Evolutionary conservation across 768 basidiomycete genomes (phyloP).

Genomic region (Austroboletus eburneus): DNA sequence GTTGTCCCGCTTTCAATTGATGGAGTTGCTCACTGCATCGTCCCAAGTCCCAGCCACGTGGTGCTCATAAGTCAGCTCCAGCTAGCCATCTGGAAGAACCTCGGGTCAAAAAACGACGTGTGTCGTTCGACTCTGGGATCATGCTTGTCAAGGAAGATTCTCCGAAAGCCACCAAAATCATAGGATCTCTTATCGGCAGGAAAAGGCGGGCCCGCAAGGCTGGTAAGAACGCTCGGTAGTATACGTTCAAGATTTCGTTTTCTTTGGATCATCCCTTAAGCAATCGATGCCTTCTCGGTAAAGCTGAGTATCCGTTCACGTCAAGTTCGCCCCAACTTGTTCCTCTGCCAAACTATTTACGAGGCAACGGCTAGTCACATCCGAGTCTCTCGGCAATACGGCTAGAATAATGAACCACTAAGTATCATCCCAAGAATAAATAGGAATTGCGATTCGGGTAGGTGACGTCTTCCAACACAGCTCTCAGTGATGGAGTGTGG

Average conservation of each 20-base stretch:
- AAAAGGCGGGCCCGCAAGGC: slow-evolving; percentile 69
- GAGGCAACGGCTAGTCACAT: too few relatives aligned
- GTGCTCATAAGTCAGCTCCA: slow-evolving; percentile 1
- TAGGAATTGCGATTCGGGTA: too few relatives aligned
- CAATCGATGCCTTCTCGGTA: too few relatives aligned
- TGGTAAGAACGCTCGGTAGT: slow-evolving; percentile 17
- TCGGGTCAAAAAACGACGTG: slow-evolving; percentile 39
- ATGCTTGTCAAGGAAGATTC: slow-evolving; percentile 22
- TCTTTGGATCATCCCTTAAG: too few relatives aligned
- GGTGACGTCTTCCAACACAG: too few relatives aligned
- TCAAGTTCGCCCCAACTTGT: too few relatives aligned
- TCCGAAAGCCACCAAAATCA: slow-evolving; percentile 34
- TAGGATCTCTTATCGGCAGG: slow-evolving; percentile 75
- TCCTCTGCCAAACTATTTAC: too few relatives aligned
- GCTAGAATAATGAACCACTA: too few relatives aligned
- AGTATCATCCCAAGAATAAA: too few relatives aligned
- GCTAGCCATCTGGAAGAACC: slow-evolving; percentile 27
- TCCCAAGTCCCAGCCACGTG: slow-evolving; percentile 7
- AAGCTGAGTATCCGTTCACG: too few relatives aligned
- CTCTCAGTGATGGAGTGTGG: too few relatives aligned
- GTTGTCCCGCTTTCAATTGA: not conserved
- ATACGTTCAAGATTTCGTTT: not conserved
- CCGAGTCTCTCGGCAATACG: too few relatives aligned
- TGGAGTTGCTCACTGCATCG: not conserved
- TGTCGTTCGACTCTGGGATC: slow-evolving; percentile 22